A percentile compares a stretch with the other conserved stretches of the same genome.
These are phyloP conservation scores for Acrodontium crateriforme DNA, from an alignment of 2,329 filamentous ascomycete genomes.

Conservation along the genomic window DNA sequence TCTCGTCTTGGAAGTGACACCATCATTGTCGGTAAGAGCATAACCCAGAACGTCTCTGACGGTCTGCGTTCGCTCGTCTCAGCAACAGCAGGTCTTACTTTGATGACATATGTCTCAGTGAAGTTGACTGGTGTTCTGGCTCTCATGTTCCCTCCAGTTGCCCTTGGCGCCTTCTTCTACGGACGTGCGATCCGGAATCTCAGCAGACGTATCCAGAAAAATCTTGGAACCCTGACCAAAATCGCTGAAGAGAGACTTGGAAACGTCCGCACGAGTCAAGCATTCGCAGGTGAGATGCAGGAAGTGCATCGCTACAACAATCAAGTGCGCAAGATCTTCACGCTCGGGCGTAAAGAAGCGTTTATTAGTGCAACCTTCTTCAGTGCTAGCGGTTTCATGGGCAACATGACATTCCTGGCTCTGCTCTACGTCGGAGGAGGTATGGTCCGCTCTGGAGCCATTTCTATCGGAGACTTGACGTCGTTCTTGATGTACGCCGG, in stretches of 20 bases:
- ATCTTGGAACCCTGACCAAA: conserved; percentile 82
- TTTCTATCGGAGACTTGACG: conserved; percentile 82
- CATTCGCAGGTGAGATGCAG: conserved; percentile 84
- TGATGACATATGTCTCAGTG: conserved; percentile 93
- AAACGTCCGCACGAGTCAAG: conserved; percentile 92
- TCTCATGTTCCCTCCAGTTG: conserved; percentile 81
- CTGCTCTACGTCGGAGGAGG: conserved; percentile 82
- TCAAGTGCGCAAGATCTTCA: conserved; percentile 84
- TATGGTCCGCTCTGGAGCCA: conserved; percentile 73
- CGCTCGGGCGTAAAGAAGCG: conserved; percentile 74
- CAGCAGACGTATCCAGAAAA: conserved; percentile 86
- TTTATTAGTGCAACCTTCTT: conserved; percentile 87
- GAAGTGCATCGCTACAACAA: conserved; percentile 85
- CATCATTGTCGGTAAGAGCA: conserved; percentile 95
- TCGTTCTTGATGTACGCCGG: conserved; percentile 98
- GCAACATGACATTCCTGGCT: conserved; percentile 89
- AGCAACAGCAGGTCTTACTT: conserved; percentile 71
- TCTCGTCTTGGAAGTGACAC: conserved; percentile 92
- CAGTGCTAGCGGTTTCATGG: conserved; percentile 70
- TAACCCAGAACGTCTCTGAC: conserved; percentile 94
- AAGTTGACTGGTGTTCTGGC: conserved; percentile 78
- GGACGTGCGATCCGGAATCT: conserved; percentile 78
- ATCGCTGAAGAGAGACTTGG: conserved; percentile 96
- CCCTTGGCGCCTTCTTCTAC: conserved; percentile 81
- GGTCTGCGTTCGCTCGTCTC: conserved; percentile 85